Base-by-base conservation (phyloP, 2,329 filamentous ascomycete genomes). In the Pseudogymnoascus sp. region DNA sequence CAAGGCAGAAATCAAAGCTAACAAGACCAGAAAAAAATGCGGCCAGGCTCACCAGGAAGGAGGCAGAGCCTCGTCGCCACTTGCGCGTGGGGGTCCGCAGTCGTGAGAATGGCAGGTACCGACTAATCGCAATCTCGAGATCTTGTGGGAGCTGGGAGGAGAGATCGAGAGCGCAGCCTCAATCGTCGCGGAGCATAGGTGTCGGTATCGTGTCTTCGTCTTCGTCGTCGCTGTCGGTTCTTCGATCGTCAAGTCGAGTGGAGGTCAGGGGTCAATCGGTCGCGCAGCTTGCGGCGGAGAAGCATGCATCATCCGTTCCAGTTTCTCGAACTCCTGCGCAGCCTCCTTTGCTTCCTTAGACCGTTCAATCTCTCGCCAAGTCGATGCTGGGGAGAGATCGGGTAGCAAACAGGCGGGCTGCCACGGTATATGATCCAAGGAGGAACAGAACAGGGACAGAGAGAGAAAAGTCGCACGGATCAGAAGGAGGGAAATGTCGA, bases 61-160 rank as follows among this genome's bases (percentile, higher is more conserved):
- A 51, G 45, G 23, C 45, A 51, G 21, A 51, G 45, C 45, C 45
- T 51, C 45, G 45, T 51, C 45, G 45, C 45, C 45, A 51, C 45
- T 29, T 47, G 42, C 42, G 45, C 45, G 45, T 51, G 45, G 45
- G 45, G 45, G 45, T 51, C 23, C 21, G 21, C n/a, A 51, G 3
- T 3, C 7, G 40, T 45, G 21, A 7, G 23, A 51, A 51, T n/a
- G 23, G 12, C 23, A 29, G 45, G 12, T 29, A 51, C 6, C 21
- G 42, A 12, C 23, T n/a, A 51, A 29, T 51, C 45, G 45, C 45
- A 29, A 51, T n/a, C 45, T n/a, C 45, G n/a, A 29, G 21, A n/a
- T 29, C 21, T n/a, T 5, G 12, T n/a, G n/a, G 3, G 12, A 2
- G 45, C 23, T 10, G 14, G 14, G 12, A 51, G 16, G 12, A 51